These are phyloP conservation scores for Lasiodiplodia theobromae DNA, from an alignment of 2,329 filamentous ascomycete species.

Conservation along the genomic window DNA sequence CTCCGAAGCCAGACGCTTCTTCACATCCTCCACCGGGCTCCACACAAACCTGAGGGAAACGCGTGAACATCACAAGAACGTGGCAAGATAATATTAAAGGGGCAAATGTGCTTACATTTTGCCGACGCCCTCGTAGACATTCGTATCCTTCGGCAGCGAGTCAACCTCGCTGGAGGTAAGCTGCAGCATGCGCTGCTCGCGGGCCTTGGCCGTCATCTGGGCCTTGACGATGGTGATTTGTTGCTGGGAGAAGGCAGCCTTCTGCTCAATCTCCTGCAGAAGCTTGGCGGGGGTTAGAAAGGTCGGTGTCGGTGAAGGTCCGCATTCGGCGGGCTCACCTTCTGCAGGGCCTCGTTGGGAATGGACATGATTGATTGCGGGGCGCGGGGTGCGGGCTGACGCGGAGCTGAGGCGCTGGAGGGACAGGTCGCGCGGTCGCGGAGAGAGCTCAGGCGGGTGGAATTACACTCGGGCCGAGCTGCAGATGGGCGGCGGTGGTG, in stretches of 20 bases:
- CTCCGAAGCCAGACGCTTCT: conserved; percentile 77
- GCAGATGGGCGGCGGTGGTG: conserved; percentile 20
- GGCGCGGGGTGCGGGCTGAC: not conserved
- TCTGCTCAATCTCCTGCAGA: conserved; percentile 91
- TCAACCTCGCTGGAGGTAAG: conserved; percentile 84
- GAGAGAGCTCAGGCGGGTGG: conserved; percentile 15
- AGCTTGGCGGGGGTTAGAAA: conserved; percentile 62
- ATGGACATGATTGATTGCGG: conserved; percentile 80
- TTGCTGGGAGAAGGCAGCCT: conserved; percentile 86
- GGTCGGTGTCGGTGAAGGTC: not conserved
- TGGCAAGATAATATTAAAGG: not conserved
- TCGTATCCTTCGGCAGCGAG: conserved; percentile 75
- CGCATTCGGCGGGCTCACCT: conserved; percentile 63
- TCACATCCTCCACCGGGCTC: conserved; percentile 74
- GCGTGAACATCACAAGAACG: not conserved
- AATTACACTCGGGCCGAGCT: conserved; percentile 28
- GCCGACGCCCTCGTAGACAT: conserved; percentile 91
- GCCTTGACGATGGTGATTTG: conserved; percentile 86
- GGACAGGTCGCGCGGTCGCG: conserved; percentile 3
- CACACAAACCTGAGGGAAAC: conserved; percentile 80
- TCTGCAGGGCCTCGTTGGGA: conserved; percentile 90
- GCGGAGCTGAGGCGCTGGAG: not conserved
- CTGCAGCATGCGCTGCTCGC: conserved; percentile 87
- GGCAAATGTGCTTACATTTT: conserved; percentile 77
- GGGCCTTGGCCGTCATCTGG: conserved; percentile 84